These are phyloP conservation scores for Cystobasidium pallidum DNA, from an alignment of 1,284 basidiomycete genomes.

Conservation along the genomic window DNA sequence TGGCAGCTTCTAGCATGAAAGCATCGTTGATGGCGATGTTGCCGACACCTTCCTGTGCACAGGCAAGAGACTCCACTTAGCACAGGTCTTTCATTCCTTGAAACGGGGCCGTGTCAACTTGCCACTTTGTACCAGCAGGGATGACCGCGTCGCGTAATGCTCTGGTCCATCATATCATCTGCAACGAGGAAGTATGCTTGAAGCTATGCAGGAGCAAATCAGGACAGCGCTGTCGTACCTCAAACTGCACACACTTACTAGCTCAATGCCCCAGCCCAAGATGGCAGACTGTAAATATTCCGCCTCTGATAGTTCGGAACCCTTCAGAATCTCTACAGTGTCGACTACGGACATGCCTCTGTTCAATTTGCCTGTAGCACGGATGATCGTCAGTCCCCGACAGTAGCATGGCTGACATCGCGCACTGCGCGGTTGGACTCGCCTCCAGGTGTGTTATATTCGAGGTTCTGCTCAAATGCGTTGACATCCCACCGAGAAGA, in stretches of 20 bases:
- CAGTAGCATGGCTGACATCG: background rate
- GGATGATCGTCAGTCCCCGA: background rate
- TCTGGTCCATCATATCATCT: slow-evolving; percentile 97
- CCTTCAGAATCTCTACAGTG: slow-evolving; percentile 84
- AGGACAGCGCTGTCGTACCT: background rate
- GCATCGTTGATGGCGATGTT: slow-evolving; percentile 95
- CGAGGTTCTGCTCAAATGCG: slow-evolving; percentile 69
- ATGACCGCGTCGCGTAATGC: slow-evolving; percentile 94
- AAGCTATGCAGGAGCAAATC: slow-evolving; percentile 62
- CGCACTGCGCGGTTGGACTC: slow-evolving; percentile 9
- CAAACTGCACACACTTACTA: slow-evolving; percentile 68
- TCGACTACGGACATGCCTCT: slow-evolving; percentile 94
- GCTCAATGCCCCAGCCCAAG: slow-evolving; percentile 94
- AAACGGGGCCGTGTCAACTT: slow-evolving; percentile 46
- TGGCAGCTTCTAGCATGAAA: slow-evolving; percentile 94
- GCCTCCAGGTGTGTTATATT: slow-evolving; percentile 91
- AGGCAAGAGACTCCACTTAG: background rate
- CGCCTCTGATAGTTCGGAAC: slow-evolving; percentile 67
- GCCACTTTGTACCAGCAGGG: slow-evolving; percentile 90
- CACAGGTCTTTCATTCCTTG: background rate
- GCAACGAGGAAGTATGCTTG: slow-evolving; percentile 98
- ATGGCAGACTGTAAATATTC: slow-evolving; percentile 90
- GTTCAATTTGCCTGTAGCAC: slow-evolving; percentile 78
- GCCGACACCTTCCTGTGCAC: slow-evolving; percentile 65
- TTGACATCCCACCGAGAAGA: background rate